Base-by-base conservation (phyloP, 805 yeast genomes). In the Candida pseudoglaebosa region DNA sequence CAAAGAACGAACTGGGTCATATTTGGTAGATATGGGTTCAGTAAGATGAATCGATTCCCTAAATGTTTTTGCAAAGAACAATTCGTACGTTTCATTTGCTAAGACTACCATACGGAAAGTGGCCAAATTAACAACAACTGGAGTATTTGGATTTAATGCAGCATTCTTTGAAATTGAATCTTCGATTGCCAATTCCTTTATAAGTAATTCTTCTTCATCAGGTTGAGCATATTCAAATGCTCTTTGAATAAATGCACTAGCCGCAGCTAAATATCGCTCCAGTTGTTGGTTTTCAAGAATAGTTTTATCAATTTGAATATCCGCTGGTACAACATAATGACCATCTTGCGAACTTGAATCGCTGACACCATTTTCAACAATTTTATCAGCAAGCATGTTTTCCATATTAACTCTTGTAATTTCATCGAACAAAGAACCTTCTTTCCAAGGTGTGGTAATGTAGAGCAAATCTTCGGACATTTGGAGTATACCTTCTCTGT, bases 71-170 rank as follows among this genome's bases (percentile, higher is more conserved):
- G 86, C 71, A 62, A 93, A 93, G 44, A 91, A 78, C 29, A 84
- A 67, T 58, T 93, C 98, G 49, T 88, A 84, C 0, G 96, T 85
- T 53, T 89, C 98, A 57, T 90, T 96, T 0, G 98, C 97, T 4
- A 91, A 67, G 4, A 93, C 66, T 1, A 93, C 95, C 99, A 91
- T 91, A 45, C 98, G 70, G 64, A 91, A 91, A 0, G 96, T 89
- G 0, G 98, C 87, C 13, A 88, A 65, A 38, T 84, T 85, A 37
- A 90, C 71, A 41, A 66, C 78, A 7, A 82, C 78, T 1, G 95
- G 95, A 22, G 81, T 76, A 22, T 75, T 71, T 3, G 96, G 96
- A 54, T 88, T 86, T 28, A 88, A 64, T 0, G 95, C 96, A 4
- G 79, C 86, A 54, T 89, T 88, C 35, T 87, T 88, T 19, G 70